Conservation (phyloP, 2,329 filamentous ascomycete genomes). For the Fusarium secorum region DNA sequence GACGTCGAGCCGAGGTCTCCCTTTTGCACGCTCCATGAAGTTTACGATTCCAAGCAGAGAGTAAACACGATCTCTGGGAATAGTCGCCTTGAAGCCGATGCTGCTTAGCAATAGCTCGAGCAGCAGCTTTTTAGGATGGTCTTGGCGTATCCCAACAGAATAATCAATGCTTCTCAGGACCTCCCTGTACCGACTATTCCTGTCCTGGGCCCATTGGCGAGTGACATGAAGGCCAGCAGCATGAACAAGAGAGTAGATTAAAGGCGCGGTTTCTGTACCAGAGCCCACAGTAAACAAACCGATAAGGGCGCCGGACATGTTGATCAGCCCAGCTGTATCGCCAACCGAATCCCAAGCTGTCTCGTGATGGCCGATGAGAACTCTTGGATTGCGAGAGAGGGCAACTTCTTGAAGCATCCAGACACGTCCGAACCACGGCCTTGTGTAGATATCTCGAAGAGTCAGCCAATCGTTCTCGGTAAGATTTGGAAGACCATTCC, state of each 20-base stretch:
- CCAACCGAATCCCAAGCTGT: background rate
- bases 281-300: background rate
- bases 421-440: slow-evolving; percentile 41
- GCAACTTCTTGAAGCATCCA: slow-evolving; percentile 31
- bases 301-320: background rate
- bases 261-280: background rate
- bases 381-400: background rate
- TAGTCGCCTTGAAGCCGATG: slow-evolving; percentile 31
- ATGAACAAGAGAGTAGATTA: background rate
- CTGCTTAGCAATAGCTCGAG: slow-evolving; percentile 24
- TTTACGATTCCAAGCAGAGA: slow-evolving; percentile 38
- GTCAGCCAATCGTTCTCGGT: slow-evolving; percentile 21
- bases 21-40: slow-evolving; percentile 22
- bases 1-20: slow-evolving; percentile 11
- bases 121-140: background rate
- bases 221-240: background rate
- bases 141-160: background rate
- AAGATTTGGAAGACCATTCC: slow-evolving; percentile 31
- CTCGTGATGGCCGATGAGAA: background rate
- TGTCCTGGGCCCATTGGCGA: background rate
- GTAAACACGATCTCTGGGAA: slow-evolving; percentile 36
- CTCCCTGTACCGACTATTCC: background rate
- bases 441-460: slow-evolving; percentile 24
- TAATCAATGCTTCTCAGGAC: background rate
- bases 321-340: background rate